These are phyloP conservation scores for Clitopilus passeckerianus DNA, from an alignment of 768 basidiomycete genomes.

Conservation along the genomic window DNA sequence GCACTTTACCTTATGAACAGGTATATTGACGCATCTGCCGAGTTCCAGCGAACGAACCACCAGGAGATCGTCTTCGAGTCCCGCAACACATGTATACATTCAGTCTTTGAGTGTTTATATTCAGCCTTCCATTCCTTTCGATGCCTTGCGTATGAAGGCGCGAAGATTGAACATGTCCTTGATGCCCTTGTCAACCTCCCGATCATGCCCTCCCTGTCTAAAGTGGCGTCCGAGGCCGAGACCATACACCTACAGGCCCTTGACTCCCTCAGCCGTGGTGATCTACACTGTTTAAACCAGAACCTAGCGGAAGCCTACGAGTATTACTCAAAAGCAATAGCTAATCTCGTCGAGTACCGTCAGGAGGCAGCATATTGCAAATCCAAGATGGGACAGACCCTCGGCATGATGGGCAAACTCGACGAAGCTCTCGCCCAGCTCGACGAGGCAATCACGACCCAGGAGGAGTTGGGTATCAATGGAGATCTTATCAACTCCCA, in stretches of 20 bases:
- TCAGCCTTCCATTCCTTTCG: no score
- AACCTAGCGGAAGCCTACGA: no score
- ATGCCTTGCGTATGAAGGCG: no score
- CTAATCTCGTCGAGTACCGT: no score
- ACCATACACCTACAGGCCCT: no score
- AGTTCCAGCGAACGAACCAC: background rate
- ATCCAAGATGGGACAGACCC: background rate
- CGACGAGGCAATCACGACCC: background rate
- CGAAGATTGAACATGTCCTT: no score
- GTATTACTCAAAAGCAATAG: no score
- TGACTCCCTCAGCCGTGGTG: no score
- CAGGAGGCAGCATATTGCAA: background rate
- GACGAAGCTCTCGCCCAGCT: background rate
- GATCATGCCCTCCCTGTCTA: no score
- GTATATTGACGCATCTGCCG: background rate
- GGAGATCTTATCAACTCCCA: background rate
- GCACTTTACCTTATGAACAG: background rate
- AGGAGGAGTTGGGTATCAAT: background rate
- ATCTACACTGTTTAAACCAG: no score
- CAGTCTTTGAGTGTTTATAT: background rate
- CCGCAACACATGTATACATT: background rate
- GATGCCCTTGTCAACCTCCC: no score
- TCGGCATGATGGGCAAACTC: background rate
- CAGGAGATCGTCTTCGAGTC: background rate
- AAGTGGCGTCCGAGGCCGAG: no score